phyloP scores from a whole-genome alignment of 148 eudicot genomes.

The Spergularia bocconei region DNA sequence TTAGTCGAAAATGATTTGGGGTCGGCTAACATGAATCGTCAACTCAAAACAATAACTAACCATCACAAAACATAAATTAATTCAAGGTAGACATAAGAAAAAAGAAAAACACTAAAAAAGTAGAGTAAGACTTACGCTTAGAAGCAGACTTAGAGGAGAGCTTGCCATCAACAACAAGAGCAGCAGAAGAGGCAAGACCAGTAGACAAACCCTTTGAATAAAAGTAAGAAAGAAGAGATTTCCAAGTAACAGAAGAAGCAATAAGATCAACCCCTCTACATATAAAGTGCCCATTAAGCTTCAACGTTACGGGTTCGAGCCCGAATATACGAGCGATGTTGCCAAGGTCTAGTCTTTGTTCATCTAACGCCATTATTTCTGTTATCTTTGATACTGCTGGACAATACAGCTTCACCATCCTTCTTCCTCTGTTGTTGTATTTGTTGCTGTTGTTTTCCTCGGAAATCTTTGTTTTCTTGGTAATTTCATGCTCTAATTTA shows the following conservation, averaged over 20 bases:
- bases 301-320: conserved; percentile 53
- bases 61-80: too few species aligned
- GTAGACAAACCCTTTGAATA: conserved; percentile 61
- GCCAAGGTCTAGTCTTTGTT: conserved; percentile 73
- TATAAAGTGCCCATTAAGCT: conserved; percentile 79
- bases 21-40: too few species aligned
- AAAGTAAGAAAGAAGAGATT: conserved; percentile 65
- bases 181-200: conserved; percentile 42
- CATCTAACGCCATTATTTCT: conserved; percentile 44
- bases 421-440: neutral
- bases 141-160: conserved; percentile 42
- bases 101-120: too few species aligned
- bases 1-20: too few species aligned
- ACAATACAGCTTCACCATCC: conserved; percentile 44
- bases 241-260: conserved; percentile 85
- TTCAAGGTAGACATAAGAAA: too few species aligned
- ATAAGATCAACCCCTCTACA: conserved; percentile 67
- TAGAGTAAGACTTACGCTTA: conserved; percentile 46
- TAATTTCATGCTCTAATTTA: neutral
- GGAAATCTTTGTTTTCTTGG: conserved; percentile 3
- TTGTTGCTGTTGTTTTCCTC: neutral
- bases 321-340: conserved; percentile 59
- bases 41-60: too few species aligned
- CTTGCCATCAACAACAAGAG: conserved; percentile 65
- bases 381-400: conserved; percentile 48